A percentile compares a stretch with the other conserved stretches of the same genome.
Conservation (phyloP, 108 stramenopile species). For the Nitzschia inconspicua region DNA sequence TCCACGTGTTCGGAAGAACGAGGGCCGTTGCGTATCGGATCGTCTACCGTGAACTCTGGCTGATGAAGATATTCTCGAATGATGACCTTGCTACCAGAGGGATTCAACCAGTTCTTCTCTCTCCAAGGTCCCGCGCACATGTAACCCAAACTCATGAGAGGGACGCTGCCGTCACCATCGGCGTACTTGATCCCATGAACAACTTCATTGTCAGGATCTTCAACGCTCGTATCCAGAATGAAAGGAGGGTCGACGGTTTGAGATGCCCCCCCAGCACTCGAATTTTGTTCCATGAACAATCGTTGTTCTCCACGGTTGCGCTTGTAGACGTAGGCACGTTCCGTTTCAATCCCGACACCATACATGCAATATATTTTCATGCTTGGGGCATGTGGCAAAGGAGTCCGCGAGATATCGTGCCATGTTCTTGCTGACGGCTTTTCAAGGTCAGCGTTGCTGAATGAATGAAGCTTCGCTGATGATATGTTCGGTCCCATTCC, state of each 20-base stretch:
- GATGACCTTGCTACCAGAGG: slow-evolving; percentile 50
- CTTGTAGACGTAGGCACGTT: slow-evolving; percentile 80
- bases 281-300: slow-evolving; percentile 3
- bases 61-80: slow-evolving; percentile 69
- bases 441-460: slow-evolving; percentile 26
- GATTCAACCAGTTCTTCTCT: slow-evolving; percentile 56
- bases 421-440: slow-evolving; percentile 44
- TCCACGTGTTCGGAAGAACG: slow-evolving; percentile 82
- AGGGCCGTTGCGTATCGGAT: slow-evolving; percentile 79
- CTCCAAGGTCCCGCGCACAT: slow-evolving; percentile 77
- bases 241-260: slow-evolving; percentile 43
- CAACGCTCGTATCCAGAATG: slow-evolving; percentile 56
- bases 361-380: slow-evolving; percentile 88
- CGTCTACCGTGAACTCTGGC: slow-evolving; percentile 46
- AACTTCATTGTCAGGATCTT: slow-evolving; percentile 43
- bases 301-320: slow-evolving; percentile 34
- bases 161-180: slow-evolving; percentile 86
- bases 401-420: slow-evolving; percentile 68
- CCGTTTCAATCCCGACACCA: slow-evolving; percentile 76
- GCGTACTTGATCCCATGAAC: slow-evolving; percentile 55
- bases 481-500: slow-evolving; percentile 41
- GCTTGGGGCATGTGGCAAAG: slow-evolving; percentile 78
- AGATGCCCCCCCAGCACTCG: neutral
- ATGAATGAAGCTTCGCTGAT: slow-evolving; percentile 33
- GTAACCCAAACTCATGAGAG: slow-evolving; percentile 82